Evolutionary conservation across 345 rosid species (phyloP), one percentile per base, ranked within the genome.

Genomic region (Crucihimalaya himalaica): DNA sequence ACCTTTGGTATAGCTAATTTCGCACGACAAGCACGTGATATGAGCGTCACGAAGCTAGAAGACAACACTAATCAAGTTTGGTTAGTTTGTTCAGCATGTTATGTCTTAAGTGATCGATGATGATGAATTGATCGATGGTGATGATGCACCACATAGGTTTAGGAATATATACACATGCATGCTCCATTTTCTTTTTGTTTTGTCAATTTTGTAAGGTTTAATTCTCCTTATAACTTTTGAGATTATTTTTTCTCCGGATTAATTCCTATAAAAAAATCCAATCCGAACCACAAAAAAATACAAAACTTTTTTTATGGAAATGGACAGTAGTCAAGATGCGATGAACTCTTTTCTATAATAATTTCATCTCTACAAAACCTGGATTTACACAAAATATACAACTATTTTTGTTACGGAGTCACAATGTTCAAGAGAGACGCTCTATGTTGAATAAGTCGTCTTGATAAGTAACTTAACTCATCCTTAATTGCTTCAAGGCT

Each of bases 381-480:
- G 10, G 15, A 12, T 50, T 40, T 68, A 59, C 40, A 75, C 46
- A 75, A 50, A 68, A 66, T 68, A 23, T 53, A 43, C 73, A 75
- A 53, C 63, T 39, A 18, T 47, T 35, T 13, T 75, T 70, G 28
- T 54, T n/a, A 55, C 25, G 28, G 70, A 63, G 86, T 65, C 47
- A 82, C 76, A 34, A 81, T 82, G 70, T 84, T 83, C 35, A 85
- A 86, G 47, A 86, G 80, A 75, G 77, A 75, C 19, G 82, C 87
- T 59, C 85, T 84, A 52, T 81, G 78, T 57, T 78, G 84, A 15
- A 79, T 64, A 19, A 85, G 79, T 51, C 83, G 69, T 70, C 75
- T 79, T 5, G 81, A 82, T 73, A 83, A 27, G 50, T 65, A 73
- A 65, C 78, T 80, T 47, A 85, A 66, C 46, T 82, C 88, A 45